These are phyloP conservation scores for Colletotrichum lindemuthianum DNA, from an alignment of 2,329 filamentous ascomycete species.

Conservation along the genomic window DNA sequence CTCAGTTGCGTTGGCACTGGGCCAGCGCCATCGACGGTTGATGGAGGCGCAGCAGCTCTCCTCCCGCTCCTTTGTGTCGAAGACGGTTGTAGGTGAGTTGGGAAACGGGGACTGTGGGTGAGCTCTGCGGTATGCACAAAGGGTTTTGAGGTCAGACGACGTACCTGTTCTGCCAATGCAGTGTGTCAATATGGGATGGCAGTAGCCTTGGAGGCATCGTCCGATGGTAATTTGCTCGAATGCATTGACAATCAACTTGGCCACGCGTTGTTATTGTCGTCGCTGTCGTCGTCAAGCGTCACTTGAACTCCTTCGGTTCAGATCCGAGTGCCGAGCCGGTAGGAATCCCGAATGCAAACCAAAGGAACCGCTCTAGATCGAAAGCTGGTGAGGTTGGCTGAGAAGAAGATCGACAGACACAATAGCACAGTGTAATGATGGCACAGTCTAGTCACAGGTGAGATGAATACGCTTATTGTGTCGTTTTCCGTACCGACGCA, in stretches of 20 bases:
- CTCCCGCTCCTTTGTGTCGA: conserved; percentile 1
- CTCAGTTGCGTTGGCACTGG: conserved; percentile 12
- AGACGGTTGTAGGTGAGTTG: neutral
- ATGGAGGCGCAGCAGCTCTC: conserved; percentile 23
- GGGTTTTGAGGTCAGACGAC: neutral
- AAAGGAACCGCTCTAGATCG: neutral
- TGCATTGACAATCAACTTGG: conserved; percentile 4
- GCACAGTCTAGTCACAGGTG: neutral
- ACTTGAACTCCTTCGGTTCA: no score
- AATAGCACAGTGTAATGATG: neutral
- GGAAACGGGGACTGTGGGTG: neutral
- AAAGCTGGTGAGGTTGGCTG: neutral
- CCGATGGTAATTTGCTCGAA: neutral
- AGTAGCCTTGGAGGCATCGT: neutral
- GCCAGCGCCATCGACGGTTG: conserved; percentile 20
- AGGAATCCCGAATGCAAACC: no score
- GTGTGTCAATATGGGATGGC: neutral
- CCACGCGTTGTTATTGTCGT: neutral
- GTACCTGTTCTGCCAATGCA: neutral
- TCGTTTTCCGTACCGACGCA: no score
- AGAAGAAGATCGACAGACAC: neutral
- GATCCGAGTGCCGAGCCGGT: no score
- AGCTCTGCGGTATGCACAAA: conserved; percentile 8
- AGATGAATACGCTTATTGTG: neutral
- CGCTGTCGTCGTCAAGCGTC: neutral